Evolutionary conservation across 2,329 filamentous ascomycete genomes (phyloP).

Genomic region (Bertia moriformis): DNA sequence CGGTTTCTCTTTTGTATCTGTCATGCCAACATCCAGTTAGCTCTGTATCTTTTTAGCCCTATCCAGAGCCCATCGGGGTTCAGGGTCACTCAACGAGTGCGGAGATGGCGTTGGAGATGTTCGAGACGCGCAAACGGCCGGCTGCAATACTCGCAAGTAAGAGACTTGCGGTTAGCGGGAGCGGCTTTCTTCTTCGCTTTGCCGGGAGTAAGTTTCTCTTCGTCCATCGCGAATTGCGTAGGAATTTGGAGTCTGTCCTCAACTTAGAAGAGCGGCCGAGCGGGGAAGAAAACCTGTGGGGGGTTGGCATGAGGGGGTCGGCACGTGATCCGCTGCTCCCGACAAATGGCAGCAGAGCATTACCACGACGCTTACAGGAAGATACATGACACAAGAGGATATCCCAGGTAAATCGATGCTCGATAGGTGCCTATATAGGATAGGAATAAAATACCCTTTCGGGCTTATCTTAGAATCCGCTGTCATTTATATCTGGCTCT

Average conservation of each 20-base stretch:
- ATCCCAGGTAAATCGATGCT: no score
- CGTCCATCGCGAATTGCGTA: slow-evolving; percentile 17
- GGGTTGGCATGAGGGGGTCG: not conserved
- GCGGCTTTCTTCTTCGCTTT: slow-evolving; percentile 22
- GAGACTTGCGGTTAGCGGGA: slow-evolving; percentile 23
- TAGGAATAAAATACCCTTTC: no score
- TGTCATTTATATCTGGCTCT: no score
- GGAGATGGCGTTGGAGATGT: slow-evolving; percentile 32
- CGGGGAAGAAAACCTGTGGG: not conserved
- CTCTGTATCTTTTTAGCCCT: slow-evolving; percentile 2
- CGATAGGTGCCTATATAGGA: no score
- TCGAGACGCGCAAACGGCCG: slow-evolving; percentile 28
- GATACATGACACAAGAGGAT: no score
- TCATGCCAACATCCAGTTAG: slow-evolving; percentile 4
- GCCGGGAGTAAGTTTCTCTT: slow-evolving; percentile 15
- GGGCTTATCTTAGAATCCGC: no score
- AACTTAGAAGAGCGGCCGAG: not conserved
- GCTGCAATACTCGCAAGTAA: slow-evolving; percentile 30
- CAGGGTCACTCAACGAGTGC: slow-evolving; percentile 27
- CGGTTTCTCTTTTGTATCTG: slow-evolving; percentile 31
- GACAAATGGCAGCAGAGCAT: not conserved
- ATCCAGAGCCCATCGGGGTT: slow-evolving; percentile 3
- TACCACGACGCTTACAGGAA: no score
- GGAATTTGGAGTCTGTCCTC: slow-evolving; percentile 8
- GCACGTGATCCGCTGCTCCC: no score